Base-by-base conservation (phyloP, 805 yeast genomes). In the Metschnikowia hibisci region DNA sequence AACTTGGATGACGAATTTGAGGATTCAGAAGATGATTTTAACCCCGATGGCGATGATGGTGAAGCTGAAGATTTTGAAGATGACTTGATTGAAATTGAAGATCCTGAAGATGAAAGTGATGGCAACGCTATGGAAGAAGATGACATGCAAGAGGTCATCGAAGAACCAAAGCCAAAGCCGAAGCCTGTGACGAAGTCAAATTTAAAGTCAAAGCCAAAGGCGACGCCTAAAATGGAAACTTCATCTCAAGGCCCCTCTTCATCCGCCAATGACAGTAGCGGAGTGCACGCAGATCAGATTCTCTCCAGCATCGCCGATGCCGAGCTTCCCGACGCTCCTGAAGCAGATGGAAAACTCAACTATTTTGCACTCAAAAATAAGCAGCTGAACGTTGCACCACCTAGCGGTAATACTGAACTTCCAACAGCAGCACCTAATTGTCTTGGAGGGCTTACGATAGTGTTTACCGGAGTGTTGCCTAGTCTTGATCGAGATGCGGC, bases 391-490 rank as follows among this genome's bases (percentile, higher is more conserved):
- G 41, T 50, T 4, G 53, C 58, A 20, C 57, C 69, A 7, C 48
- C 69, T 12, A 69, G 69, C 8, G 64, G 64, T 6, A 44, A 56
- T 13, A 65, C 63, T 11, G 81, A 78, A 12, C 69, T 89, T 25
- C 96, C 97, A 0, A 83, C 76, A 51, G 96, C 96, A 2, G 76
- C 81, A 9, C 87, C 89, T 3, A 82, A 90, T 59, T 93, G 99
- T 65, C 66, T 93, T 34, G 73, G 83, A 2, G 99, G 99, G 0
- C 65, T 93, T 20, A 87, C 95, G 0, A 84, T 93, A 49, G 98
- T 93, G 0, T 91, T 93, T 60, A 93, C 99, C 0, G 99, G 99
- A 31, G 78, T 80, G 4, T 64, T 93, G 43, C 96, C 96, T 1
- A 78, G 79, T 18, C 62, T 93, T 28, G 85, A 86, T 45, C 76